Base-by-base conservation (phyloP, 352 stramenopile genomes). In the Peronospora farinosa region DNA sequence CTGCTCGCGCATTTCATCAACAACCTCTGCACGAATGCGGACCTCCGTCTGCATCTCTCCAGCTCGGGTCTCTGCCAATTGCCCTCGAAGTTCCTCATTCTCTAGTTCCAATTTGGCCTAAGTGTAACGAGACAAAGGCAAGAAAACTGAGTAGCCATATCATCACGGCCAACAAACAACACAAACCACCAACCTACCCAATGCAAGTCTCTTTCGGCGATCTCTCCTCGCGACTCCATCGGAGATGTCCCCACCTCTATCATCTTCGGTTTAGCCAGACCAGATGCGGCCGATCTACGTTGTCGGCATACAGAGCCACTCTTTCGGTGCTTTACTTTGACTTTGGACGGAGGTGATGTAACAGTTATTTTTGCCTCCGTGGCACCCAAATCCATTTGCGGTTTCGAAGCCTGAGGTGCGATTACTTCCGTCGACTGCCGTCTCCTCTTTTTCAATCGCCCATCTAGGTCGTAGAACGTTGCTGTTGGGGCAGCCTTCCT, bases 1-100 rank as follows among this genome's bases (percentile, higher is more conserved):
- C 40, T 86, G 76, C 36, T 76, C 54, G 10, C 67, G 71, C 78
- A 85, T 86, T 58, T 86, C 74, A n/a, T 73, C 75, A 17, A 71
- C 79, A n/a, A 88, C 73, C 41, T 84, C 73, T 2, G 62, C 63
- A 7, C 78, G 73, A 51, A 86, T 76, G 19, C 65, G 62, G 16
- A 86, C 63, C 49, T 86, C 74, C 46, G 82, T 71, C 50, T 81
- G 46, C 50, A 87, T 67, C 17, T 82, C 75, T 50, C 83, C 65
- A 32, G 73, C 69, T 49, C 81, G 67, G 5, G 55, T 55, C 23
- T 81, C 63, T 2, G 65, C 65, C 5, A 86, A 25, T 47, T 85
- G 65, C 5, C 72, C 33, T 7, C 77, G 60, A n/a, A 85, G 46
- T 11, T 86, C 70, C 31, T 85, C 67, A 43, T 86, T 86, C 33